phyloP scores from a whole-genome alignment of 2,329 filamentous ascomycete species.

The Penicillium frequentans region DNA sequence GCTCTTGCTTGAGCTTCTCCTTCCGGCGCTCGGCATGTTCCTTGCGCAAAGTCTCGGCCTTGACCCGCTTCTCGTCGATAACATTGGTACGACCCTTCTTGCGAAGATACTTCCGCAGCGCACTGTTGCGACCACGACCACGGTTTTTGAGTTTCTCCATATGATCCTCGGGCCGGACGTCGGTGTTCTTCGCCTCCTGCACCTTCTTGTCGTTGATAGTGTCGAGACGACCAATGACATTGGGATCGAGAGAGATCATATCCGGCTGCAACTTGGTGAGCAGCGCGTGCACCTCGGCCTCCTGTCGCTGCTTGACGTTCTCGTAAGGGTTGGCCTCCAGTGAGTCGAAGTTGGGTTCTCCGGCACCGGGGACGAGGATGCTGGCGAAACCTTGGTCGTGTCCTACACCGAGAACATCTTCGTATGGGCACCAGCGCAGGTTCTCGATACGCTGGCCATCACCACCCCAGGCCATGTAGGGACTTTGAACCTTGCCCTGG shows the following conservation, averaged over 20 bases:
- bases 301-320: constrained; percentile 86
- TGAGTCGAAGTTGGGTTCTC: constrained; percentile 94
- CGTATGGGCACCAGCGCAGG: constrained; percentile 88
- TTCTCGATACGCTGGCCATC: constrained; percentile 79
- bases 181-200: constrained; percentile 74
- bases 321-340: constrained; percentile 95
- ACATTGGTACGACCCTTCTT: constrained; percentile 93
- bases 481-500: constrained; percentile 78
- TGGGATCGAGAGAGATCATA: constrained; percentile 94
- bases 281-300: constrained; percentile 82
- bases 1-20: constrained; percentile 65
- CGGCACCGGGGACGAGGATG: constrained; percentile 88
- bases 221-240: constrained; percentile 87
- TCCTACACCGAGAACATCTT: constrained; percentile 84
- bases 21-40: constrained; percentile 67
- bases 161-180: constrained; percentile 63
- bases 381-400: constrained; percentile 87
- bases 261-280: constrained; percentile 94
- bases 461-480: constrained; percentile 91
- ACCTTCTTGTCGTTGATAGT: constrained; percentile 75
- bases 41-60: constrained; percentile 78
- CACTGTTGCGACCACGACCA: constrained; percentile 85
- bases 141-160: constrained; percentile 68
- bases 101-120: constrained; percentile 80
- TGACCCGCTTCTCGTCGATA: constrained; percentile 90